These are phyloP conservation scores for Entophlyctis luteolus DNA, from an alignment of 192 early-diverging fungal genomes.

Conservation along the genomic window DNA sequence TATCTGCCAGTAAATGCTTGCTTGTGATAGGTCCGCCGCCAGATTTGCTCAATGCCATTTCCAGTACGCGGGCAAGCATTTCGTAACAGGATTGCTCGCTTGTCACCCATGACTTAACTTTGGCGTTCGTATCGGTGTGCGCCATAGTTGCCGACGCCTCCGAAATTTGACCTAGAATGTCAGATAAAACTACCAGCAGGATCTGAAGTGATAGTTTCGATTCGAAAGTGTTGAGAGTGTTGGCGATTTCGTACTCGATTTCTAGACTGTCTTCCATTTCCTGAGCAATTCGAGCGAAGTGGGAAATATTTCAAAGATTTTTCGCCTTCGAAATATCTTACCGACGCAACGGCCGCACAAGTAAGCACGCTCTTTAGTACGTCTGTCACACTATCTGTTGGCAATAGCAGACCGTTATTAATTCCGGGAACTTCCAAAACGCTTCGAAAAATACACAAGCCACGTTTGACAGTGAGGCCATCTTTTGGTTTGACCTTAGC, in stretches of 20 bases:
- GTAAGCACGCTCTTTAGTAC: background rate
- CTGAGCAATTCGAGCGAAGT: no score
- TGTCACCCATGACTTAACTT: no score
- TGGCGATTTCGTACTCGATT: background rate
- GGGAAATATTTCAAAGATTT: no score
- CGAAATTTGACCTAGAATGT: background rate
- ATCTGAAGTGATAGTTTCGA: background rate
- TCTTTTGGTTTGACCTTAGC: background rate
- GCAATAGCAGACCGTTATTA: background rate
- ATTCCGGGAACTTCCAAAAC: background rate
- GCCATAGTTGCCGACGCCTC: background rate
- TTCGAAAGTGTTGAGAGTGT: background rate
- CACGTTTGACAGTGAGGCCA: background rate
- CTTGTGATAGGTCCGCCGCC: no score
- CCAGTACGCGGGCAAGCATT: constrained; percentile 12
- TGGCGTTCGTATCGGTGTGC: no score
- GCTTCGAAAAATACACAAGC: background rate
- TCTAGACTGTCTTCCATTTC: background rate
- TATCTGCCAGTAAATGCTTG: no score
- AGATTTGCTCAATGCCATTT: no score
- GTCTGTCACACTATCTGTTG: background rate
- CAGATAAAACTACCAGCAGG: background rate
- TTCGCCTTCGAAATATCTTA: no score
- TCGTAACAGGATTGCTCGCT: background rate
- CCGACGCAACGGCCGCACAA: background rate